Percentiles rank a stretch among this genome's conserved stretches.
phyloP scores from a whole-genome alignment of 768 basidiomycete genomes.

The Tricholoma bakamatsutake region DNA sequence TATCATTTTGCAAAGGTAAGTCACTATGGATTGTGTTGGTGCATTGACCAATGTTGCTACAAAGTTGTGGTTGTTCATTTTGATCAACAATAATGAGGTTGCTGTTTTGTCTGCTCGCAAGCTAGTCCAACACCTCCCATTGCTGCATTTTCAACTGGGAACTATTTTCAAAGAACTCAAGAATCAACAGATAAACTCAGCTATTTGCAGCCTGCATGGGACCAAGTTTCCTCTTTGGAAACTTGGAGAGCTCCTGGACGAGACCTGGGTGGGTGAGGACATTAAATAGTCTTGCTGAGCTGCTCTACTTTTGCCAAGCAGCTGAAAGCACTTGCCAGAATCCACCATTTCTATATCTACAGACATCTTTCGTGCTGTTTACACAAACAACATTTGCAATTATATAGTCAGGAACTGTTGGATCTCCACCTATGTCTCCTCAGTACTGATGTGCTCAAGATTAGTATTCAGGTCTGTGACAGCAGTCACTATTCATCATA shows the following conservation, averaged over 20 bases:
- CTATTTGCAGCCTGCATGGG: constrained; percentile 8
- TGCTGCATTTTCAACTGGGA: background rate
- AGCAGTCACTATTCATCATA: constrained; percentile 11
- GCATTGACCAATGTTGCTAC: background rate
- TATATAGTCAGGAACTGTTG: constrained; percentile 2
- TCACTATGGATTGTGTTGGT: background rate
- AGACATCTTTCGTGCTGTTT: constrained; percentile 7
- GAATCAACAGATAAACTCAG: background rate
- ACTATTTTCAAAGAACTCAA: too few relatives aligned
- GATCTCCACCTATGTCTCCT: constrained; percentile 4
- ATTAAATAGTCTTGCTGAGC: constrained; percentile 15
- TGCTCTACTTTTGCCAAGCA: constrained; percentile 10
- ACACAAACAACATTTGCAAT: background rate
- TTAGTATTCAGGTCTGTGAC: constrained; percentile 6
- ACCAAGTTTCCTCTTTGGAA: constrained; percentile 14
- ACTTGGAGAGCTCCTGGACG: constrained; percentile 16
- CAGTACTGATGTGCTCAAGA: background rate
- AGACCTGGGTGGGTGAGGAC: constrained; percentile 20
- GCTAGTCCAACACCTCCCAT: background rate
- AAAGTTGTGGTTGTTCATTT: constrained; percentile 1
- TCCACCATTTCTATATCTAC: constrained; percentile 6
- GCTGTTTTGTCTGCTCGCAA: constrained; percentile 1
- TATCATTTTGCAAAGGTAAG: constrained; percentile 1
- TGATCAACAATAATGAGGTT: constrained; percentile 2
- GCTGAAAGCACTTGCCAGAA: background rate